Base-by-base conservation (phyloP, 768 basidiomycete species). In the Clitopilus hobsonii region DNA sequence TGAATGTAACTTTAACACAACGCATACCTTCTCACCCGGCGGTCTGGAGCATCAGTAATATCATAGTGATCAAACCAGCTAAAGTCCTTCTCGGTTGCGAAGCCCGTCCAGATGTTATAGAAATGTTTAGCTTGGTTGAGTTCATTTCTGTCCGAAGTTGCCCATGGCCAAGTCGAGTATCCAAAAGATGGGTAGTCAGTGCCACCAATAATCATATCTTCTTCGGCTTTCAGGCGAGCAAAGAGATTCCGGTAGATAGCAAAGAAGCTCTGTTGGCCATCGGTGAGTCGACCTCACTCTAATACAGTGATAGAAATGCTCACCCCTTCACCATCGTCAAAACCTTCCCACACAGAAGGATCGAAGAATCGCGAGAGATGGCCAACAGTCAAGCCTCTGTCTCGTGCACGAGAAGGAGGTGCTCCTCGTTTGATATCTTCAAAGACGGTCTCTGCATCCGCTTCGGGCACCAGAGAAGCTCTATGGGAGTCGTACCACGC, bases 401-500 rank as follows among this genome's bases (percentile, higher is more conserved):
- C 91, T 56, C 80, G 69, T 22, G 74, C 64, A 54, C 73, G 69
- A 61, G 78, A 66, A 18, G 82, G 76, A 27, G 81, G 79, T 36
- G 78, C 77, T 14, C 95, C 95, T 55, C 73, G 80, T 51, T 84
- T 82, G 54, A 98, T 87, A 62, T 94, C 89, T 58, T 97, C 87
- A 62, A 93, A 91, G 14, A 96, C 86, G 2, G 79, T 81, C 41
- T 88, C 85, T 41, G 89, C 90, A 67, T 95, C 95, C 38, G 91
- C 83, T 62, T 90, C 89, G 2, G 89, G 89, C 16, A 77, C 74
- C 6, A 94, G 77, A 23, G 89, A 88, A 25, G 88, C 85, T 55
- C 87, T 85, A 68, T 98, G 96, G 4, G 85, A 85, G 70, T 99
- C 97, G 69, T 99, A 99, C 91, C 94, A 99, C 41, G 97, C 94